Conservation (phyloP, 2,329 filamentous ascomycete species). For the Blastomyces percursus region DNA sequence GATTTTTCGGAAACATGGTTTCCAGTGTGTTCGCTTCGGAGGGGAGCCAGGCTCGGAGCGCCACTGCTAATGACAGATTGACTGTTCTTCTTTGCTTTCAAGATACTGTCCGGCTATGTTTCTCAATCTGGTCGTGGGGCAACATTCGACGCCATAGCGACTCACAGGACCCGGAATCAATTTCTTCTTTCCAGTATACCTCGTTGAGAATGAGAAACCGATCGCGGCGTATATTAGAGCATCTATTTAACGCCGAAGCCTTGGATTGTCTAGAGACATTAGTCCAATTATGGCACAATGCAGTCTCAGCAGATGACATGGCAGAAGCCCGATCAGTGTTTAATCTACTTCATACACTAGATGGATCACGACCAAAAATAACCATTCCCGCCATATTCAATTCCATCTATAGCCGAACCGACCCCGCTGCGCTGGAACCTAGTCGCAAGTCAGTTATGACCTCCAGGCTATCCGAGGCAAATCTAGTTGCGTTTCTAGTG, state of each 20-base stretch:
- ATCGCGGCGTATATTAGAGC: conserved; percentile 76
- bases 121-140: conserved; percentile 90
- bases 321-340: conserved; percentile 57
- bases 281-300: conserved; percentile 66
- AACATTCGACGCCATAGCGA: conserved; percentile 39
- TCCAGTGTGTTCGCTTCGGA: conserved; percentile 82
- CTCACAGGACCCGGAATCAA: conserved; percentile 54
- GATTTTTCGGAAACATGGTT: conserved; percentile 90
- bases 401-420: conserved; percentile 88
- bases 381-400: conserved; percentile 92
- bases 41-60: conserved; percentile 60
- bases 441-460: conserved; percentile 79
- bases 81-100: conserved; percentile 95
- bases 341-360: conserved; percentile 77
- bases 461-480: conserved; percentile 68
- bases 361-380: conserved; percentile 81
- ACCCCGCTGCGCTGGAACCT: conserved; percentile 66
- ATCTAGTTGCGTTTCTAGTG: conserved; percentile 78
- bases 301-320: conserved; percentile 36
- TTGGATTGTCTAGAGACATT: conserved; percentile 89
- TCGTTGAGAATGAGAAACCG: conserved; percentile 84
- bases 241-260: conserved; percentile 83
- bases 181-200: conserved; percentile 79
- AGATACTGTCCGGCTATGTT: conserved; percentile 85
- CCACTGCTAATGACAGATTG: conserved; percentile 82